phyloP scores from a whole-genome alignment of 2,329 filamentous ascomycete species.

The Penicillium palitans region DNA sequence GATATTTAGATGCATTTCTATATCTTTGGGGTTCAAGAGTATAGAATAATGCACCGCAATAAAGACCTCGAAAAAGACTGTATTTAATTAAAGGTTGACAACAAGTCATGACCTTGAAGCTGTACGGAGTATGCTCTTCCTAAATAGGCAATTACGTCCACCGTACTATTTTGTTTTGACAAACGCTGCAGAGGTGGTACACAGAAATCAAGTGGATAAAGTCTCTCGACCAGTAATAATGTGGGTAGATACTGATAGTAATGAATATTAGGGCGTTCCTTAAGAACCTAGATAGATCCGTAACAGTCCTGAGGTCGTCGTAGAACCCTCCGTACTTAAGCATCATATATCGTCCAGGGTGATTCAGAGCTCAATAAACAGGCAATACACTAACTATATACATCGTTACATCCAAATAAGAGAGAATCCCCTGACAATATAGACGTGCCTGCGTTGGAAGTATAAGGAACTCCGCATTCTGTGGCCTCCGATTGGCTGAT shows the following conservation, averaged over 20 bases:
- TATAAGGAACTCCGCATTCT: slow-evolving; percentile 12
- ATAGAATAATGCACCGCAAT: too few relatives aligned
- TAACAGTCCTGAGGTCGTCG: not conserved
- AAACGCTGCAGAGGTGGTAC: not conserved
- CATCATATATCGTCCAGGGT: not conserved
- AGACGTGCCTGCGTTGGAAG: not conserved
- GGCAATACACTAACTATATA: not conserved
- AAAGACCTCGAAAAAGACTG: too few relatives aligned
- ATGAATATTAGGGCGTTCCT: not conserved
- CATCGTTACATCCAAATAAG: not conserved
- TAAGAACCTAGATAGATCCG: not conserved
- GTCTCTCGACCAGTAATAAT: not conserved
- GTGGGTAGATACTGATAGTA: not conserved
- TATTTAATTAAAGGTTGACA: not conserved
- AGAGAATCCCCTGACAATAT: not conserved
- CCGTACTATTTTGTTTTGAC: not conserved
- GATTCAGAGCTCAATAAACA: not conserved
- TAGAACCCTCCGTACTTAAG: not conserved
- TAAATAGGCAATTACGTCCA: not conserved
- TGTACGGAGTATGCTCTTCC: not conserved
- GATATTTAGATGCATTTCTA: too few relatives aligned
- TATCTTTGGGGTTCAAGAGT: too few relatives aligned
- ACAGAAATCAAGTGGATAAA: not conserved
- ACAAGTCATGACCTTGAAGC: not conserved
- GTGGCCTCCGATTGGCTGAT: not conserved